phyloP scores from a whole-genome alignment of 106 monocot genomes.

The Dendrobium huoshanense region DNA sequence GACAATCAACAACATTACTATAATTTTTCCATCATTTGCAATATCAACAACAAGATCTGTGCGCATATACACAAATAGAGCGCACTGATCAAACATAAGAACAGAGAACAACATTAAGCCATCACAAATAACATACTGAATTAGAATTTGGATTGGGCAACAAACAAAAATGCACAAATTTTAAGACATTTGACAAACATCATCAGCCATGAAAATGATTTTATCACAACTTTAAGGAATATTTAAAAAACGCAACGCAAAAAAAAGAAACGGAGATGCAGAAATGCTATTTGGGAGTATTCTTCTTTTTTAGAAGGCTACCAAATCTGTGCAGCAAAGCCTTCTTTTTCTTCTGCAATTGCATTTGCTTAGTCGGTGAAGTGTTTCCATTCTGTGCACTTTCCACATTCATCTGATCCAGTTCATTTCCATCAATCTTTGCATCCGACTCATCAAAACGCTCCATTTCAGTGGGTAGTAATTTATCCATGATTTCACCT shows the following conservation, averaged over 20 bases:
- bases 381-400: constrained; percentile 20
- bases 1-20: too few species aligned
- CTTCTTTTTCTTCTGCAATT: constrained; percentile 54
- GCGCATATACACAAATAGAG: too few species aligned
- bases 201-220: background rate
- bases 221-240: background rate
- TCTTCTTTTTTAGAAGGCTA: constrained; percentile 49
- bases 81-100: too few species aligned
- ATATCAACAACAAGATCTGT: too few species aligned
- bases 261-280: background rate
- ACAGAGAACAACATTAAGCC: too few species aligned
- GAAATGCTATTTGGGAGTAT: constrained; percentile 21
- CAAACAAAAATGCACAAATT: background rate
- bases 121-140: background rate
- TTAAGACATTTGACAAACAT: background rate
- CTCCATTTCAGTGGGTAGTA: background rate
- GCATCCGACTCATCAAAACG: constrained; percentile 20
- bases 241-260: background rate
- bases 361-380: constrained; percentile 20
- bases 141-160: background rate
- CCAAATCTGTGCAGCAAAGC: constrained; percentile 42
- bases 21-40: too few species aligned
- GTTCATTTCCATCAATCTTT: constrained; percentile 29
- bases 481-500: constrained; percentile 7
- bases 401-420: constrained; percentile 23